A percentile compares a stretch with the other conserved stretches of the same genome.
These are phyloP conservation scores for Garcia nutans DNA, from an alignment of 345 rosid species.

Conservation along the genomic window DNA sequence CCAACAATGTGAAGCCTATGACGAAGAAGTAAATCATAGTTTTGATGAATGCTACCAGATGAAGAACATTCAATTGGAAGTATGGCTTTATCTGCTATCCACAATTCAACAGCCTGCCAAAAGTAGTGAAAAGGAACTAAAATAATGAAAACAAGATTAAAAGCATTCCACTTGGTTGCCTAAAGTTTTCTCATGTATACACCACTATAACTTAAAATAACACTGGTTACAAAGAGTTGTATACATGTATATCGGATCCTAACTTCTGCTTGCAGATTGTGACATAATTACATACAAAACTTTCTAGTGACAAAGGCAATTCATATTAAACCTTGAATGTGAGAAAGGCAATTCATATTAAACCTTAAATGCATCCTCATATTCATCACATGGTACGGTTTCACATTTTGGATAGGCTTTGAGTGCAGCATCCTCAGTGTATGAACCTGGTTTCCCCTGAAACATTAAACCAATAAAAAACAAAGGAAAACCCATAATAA, in stretches of 20 bases:
- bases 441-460: conserved; percentile 59
- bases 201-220: neutral
- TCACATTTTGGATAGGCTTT: conserved; percentile 63
- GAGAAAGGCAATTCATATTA: neutral
- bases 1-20: conserved; percentile 64
- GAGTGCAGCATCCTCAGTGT: conserved; percentile 59
- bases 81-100: conserved; percentile 57
- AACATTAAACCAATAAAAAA: conserved; percentile 9
- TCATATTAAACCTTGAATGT: too few relatives aligned
- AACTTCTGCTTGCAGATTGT: too few relatives aligned
- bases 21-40: conserved; percentile 59
- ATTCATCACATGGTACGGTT: conserved; percentile 54
- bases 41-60: conserved; percentile 60
- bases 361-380: conserved; percentile 64
- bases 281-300: neutral
- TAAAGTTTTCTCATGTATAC: neutral
- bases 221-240: neutral
- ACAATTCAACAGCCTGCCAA: conserved; percentile 56
- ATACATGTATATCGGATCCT: too few relatives aligned
- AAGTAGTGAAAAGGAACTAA: neutral
- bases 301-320: too few relatives aligned
- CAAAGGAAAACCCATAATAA: too few relatives aligned
- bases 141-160: neutral
- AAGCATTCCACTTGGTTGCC: neutral
- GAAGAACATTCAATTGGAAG: conserved; percentile 63